These are phyloP conservation scores for Trichoderma guizhouense DNA, from an alignment of 2,329 filamentous ascomycete species.

Conservation along the genomic window DNA sequence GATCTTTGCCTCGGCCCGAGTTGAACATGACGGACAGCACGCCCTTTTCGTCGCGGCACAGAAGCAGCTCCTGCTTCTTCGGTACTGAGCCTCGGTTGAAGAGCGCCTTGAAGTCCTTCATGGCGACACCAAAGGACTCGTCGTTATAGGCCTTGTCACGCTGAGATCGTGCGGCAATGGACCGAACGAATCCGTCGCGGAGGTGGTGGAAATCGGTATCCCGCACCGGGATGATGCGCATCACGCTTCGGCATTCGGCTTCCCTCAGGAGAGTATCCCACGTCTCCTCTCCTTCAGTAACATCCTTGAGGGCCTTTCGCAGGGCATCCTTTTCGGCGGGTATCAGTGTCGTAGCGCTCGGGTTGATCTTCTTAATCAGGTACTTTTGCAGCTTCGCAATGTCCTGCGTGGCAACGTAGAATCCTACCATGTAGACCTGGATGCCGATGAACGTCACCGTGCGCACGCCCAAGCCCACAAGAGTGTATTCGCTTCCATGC, in stretches of 20 bases:
- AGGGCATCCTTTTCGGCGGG: conserved; percentile 75
- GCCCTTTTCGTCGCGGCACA: conserved; percentile 66
- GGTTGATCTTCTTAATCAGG: conserved; percentile 72
- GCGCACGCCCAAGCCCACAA: conserved; percentile 82
- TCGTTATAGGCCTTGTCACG: conserved; percentile 57
- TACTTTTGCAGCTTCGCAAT: conserved; percentile 75
- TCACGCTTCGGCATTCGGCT: conserved; percentile 67
- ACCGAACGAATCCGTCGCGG: conserved; percentile 84
- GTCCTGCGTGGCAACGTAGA: conserved; percentile 84
- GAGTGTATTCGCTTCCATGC: conserved; percentile 68
- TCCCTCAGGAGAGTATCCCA: conserved; percentile 70
- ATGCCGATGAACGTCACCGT: conserved; percentile 87
- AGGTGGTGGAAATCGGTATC: conserved; percentile 94
- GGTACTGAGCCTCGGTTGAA: conserved; percentile 79
- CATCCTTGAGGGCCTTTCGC: conserved; percentile 65
- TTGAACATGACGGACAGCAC: conserved; percentile 66
- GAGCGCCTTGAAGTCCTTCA: conserved; percentile 75
- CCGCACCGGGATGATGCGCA: conserved; percentile 83
- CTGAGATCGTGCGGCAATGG: conserved; percentile 71
- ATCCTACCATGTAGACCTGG: conserved; percentile 90
- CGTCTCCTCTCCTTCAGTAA: conserved; percentile 63
- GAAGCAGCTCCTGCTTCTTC: conserved; percentile 73
- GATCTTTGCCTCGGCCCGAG: conserved; percentile 50
- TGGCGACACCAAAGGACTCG: conserved; percentile 70
- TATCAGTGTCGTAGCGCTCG: conserved; percentile 77